A percentile compares a stretch with the other conserved stretches of the same genome.
phyloP scores from a whole-genome alignment of 805 yeast genomes.

The Saturnispora halmiae region DNA sequence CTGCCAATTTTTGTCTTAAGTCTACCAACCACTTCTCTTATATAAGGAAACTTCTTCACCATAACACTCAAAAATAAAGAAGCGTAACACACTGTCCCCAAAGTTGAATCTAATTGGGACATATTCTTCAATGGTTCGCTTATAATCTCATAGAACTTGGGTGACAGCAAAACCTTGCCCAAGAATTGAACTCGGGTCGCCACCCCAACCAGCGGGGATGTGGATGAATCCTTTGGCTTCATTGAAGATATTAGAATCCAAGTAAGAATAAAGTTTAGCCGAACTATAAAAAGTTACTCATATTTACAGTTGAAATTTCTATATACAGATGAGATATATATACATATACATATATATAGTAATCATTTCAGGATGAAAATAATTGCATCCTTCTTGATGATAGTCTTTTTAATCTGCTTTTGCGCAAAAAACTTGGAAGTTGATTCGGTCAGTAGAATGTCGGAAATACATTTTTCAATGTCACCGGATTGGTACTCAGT shows the following conservation, averaged over 20 bases:
- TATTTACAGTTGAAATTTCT: background rate
- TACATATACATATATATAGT: background rate
- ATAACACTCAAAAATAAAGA: slow-evolving; percentile 20
- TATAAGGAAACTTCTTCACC: slow-evolving; percentile 7
- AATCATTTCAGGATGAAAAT: slow-evolving; percentile 19
- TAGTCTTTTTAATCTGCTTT: slow-evolving; percentile 41
- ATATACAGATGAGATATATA: background rate
- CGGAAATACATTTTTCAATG: slow-evolving; percentile 30
- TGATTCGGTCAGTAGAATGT: slow-evolving; percentile 27
- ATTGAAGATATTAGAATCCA: no score
- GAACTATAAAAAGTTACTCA: background rate
- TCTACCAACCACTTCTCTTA: background rate
- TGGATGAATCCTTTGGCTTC: background rate
- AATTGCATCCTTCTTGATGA: slow-evolving; percentile 35
- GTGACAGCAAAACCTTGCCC: slow-evolving; percentile 16
- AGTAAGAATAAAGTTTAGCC: background rate
- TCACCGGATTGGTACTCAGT: slow-evolving; percentile 31
- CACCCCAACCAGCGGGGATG: background rate
- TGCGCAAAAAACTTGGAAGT: slow-evolving; percentile 36
- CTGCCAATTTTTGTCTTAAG: background rate
- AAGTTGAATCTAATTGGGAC: slow-evolving; percentile 23
- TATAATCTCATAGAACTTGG: slow-evolving; percentile 24
- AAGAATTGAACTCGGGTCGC: slow-evolving; percentile 12
- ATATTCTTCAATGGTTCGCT: slow-evolving; percentile 23
- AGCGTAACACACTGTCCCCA: slow-evolving; percentile 29